Percentiles rank a stretch among this genome's conserved stretches.
Conservation (phyloP, 2,329 filamentous ascomycete species). For the Phaeophleospora eucalypticola region DNA sequence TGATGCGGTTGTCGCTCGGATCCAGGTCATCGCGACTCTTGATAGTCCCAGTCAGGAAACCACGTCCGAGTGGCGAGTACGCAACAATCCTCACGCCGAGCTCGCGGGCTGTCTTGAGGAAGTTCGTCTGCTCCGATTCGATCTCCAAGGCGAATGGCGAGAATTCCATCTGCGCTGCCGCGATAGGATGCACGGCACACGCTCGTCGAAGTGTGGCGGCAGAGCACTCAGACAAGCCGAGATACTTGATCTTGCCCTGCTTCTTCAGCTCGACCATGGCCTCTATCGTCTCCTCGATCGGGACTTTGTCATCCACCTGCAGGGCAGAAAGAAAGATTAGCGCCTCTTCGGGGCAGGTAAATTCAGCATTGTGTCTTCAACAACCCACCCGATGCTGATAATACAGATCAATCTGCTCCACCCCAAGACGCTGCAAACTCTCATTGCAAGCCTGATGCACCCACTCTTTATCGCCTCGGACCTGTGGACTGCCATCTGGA, state of each 20-base stretch:
- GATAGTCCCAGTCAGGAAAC: conserved; percentile 43
- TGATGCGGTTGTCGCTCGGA: conserved; percentile 27
- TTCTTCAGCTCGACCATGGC: conserved; percentile 45
- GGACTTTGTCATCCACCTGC: conserved; percentile 39
- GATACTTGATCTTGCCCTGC: conserved; percentile 52
- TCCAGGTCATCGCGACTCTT: conserved; percentile 38
- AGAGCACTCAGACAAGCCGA: conserved; percentile 50
- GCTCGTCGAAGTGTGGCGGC: conserved; percentile 50
- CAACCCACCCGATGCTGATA: conserved; percentile 46
- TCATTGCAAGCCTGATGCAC: conserved; percentile 34
- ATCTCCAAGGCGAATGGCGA: conserved; percentile 49
- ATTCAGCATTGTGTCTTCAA: too few species aligned
- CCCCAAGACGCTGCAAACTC: conserved; percentile 36
- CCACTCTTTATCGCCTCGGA: conserved; percentile 38
- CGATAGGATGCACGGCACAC: conserved; percentile 46
- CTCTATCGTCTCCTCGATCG: conserved; percentile 43
- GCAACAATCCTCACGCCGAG: conserved; percentile 44
- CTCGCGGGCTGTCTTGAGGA: conserved; percentile 45
- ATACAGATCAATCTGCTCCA: conserved; percentile 41
- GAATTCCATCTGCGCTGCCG: conserved; percentile 54
- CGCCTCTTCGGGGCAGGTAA: too few species aligned
- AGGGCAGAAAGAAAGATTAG: too few species aligned
- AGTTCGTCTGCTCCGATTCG: conserved; percentile 38
- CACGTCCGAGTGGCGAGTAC: conserved; percentile 40
- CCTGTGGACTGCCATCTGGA: conserved; percentile 15